phyloP scores from a whole-genome alignment of 2,329 filamentous ascomycete species.

The Fusarium annulatum region DNA sequence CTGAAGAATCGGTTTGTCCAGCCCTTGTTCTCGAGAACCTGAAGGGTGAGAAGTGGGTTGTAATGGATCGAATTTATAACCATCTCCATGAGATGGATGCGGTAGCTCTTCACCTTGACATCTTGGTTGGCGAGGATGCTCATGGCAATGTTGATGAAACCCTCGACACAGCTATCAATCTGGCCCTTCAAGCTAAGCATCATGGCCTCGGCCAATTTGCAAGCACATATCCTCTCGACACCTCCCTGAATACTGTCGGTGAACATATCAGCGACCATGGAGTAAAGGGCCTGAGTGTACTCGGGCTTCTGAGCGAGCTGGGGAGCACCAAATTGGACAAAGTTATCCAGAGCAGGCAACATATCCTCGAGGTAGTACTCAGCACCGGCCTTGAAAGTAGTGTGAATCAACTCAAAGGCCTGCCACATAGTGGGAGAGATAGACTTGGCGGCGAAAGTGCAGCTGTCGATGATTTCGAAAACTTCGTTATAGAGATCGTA shows the following conservation, averaged over 20 bases:
- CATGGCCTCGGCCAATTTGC: constrained; percentile 95
- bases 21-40: constrained; percentile 87
- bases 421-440: constrained; percentile 99
- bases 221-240: constrained; percentile 95
- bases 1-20: constrained; percentile 99
- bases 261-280: constrained; percentile 97
- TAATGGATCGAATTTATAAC: constrained; percentile 99
- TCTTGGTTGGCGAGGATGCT: constrained; percentile 78
- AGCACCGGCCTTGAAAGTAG: constrained; percentile 95
- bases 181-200: constrained; percentile 94
- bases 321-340: constrained; percentile 89
- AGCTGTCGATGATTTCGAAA: constrained; percentile 99
- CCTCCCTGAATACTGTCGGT: constrained; percentile 90
- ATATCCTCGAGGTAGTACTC: constrained; percentile 99
- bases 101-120: constrained; percentile 90
- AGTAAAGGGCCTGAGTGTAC: constrained; percentile 88
- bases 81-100: constrained; percentile 98
- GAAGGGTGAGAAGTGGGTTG: constrained; percentile 86
- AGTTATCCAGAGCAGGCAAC: constrained; percentile 97
- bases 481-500: constrained; percentile 98
- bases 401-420: constrained; percentile 95
- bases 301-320: constrained; percentile 84
- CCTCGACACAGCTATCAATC: constrained; percentile 87
- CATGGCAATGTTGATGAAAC: constrained; percentile 93
- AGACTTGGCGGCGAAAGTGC: constrained; percentile 95